These are phyloP conservation scores for Debaryomyces fabryi DNA, from an alignment of 1,139 yeast genomes.

Conservation along the genomic window DNA sequence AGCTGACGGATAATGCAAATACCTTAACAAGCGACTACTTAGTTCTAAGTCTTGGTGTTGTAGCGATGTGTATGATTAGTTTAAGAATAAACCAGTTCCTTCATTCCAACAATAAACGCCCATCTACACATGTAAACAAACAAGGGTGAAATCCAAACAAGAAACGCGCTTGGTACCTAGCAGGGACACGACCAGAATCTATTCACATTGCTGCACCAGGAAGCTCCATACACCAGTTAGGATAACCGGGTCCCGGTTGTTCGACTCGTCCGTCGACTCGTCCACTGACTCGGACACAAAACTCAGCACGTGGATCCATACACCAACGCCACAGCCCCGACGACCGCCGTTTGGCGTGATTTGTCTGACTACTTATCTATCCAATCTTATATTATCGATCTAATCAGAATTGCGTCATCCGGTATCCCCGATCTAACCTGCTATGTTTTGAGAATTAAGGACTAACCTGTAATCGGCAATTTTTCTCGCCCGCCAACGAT, in stretches of 20 bases:
- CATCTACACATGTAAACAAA: slow-evolving; percentile 2
- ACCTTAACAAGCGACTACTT: background rate
- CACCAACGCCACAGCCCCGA: background rate
- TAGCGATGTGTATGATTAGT: background rate
- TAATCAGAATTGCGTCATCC: background rate
- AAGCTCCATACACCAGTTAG: too few relatives aligned
- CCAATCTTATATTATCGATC: background rate
- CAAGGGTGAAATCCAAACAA: background rate
- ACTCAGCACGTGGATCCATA: too few relatives aligned
- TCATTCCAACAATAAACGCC: slow-evolving; percentile 8
- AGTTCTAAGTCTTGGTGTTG: background rate
- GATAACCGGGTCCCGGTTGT: too few relatives aligned
- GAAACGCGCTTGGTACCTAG: background rate
- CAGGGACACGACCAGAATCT: background rate
- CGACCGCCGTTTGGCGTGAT: background rate
- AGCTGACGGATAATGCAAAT: slow-evolving; percentile 3
- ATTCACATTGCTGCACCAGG: background rate
- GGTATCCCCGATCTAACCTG: background rate
- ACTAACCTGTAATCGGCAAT: background rate
- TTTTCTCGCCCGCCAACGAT: background rate
- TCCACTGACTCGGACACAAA: too few relatives aligned
- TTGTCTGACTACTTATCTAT: background rate
- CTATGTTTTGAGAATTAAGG: background rate
- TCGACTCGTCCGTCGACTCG: too few relatives aligned
- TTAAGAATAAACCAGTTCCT: background rate